Evolutionary conservation across 352 stramenopile species (phyloP), one percentile per base, ranked within the genome.

Genomic region (Lagenidium giganteum): DNA sequence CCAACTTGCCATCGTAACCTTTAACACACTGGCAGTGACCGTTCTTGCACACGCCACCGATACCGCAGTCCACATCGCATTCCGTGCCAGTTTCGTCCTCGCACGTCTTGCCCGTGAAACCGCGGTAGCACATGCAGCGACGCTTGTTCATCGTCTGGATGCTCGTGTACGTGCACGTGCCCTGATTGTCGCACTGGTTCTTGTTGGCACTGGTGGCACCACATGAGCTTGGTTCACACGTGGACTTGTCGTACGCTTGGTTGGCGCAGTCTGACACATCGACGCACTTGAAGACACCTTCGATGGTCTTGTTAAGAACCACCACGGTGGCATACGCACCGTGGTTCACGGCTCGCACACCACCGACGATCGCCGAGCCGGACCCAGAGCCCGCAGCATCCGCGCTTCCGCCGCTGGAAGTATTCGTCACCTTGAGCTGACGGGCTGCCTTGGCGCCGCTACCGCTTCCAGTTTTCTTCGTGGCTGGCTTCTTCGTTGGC

Each of bases 11-110:
- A 17, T 73, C 55, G 28, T 56, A 81, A 4, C 65, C 65, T 17
- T 58, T 60, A 23, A 70, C 72, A 29, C 68, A 81, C 28, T 61
- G 58, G 27, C 68, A 81, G 23, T 52, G 20, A 12, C 63, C 63
- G 21, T 67, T 48, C 2, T 75, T 63, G 21, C 68, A 81, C 44
- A 70, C 62, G 21, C 65, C 68, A 9, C 68, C 68, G 16, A 58
- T 20, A 14, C 68, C 68, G 32, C 68, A 81, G 55, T 81, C 68
- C 8, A 81, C 68, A 29, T 81, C 68, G 35, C 68, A 81, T 31
- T 60, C 53, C n/a, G 48, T 67, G 21, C 52, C 64, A 8, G 56
- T 53, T 6, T 68, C 64, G 25, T 70, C 60, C 49, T 81, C 51
- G 44, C 68, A 81, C 51, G 74, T 70, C 22, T 57, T 46, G 11